Conservation (phyloP, 1,139 yeast species). For the Tardiomyces blankii region DNA sequence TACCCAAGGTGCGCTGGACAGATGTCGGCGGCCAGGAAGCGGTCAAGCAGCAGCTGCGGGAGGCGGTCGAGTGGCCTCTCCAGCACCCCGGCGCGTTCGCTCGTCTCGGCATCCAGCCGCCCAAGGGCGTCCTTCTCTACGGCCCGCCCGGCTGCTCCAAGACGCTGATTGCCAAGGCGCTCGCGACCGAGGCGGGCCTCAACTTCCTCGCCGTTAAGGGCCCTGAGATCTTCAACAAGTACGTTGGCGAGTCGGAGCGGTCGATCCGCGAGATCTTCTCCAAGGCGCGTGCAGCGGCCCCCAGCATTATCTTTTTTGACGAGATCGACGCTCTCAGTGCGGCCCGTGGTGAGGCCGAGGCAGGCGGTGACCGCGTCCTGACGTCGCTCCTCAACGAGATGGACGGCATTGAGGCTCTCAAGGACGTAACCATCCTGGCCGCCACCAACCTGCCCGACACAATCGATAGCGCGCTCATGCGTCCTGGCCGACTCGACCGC, state of each 20-base stretch:
- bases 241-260: slow-evolving; percentile 89
- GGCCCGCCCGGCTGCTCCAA: slow-evolving; percentile 98
- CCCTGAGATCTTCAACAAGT: slow-evolving; percentile 87
- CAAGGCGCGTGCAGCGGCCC: slow-evolving; percentile 88
- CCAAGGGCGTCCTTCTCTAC: slow-evolving; percentile 79
- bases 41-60: slow-evolving; percentile 66
- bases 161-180: slow-evolving; percentile 85
- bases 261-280: slow-evolving; percentile 82
- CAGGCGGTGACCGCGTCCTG: slow-evolving; percentile 75
- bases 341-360: slow-evolving; percentile 54
- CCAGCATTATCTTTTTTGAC: slow-evolving; percentile 86
- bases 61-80: slow-evolving; percentile 86
- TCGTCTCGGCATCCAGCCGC: slow-evolving; percentile 74
- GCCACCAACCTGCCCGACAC: slow-evolving; percentile 93
- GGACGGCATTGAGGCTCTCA: slow-evolving; percentile 91
- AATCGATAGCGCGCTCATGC: slow-evolving; percentile 78
- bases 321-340: slow-evolving; percentile 90
- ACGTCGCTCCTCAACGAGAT: slow-evolving; percentile 86
- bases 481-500: slow-evolving; percentile 92
- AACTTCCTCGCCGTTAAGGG: slow-evolving; percentile 92
- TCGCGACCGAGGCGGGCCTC: slow-evolving; percentile 90
- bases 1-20: slow-evolving; percentile 87
- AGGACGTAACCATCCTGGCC: slow-evolving; percentile 86
- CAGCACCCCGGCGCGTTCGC: slow-evolving; percentile 71
- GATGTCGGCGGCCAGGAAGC: slow-evolving; percentile 95